Conservation (phyloP, 331 rosid species). For the Acacia pycnantha region DNA sequence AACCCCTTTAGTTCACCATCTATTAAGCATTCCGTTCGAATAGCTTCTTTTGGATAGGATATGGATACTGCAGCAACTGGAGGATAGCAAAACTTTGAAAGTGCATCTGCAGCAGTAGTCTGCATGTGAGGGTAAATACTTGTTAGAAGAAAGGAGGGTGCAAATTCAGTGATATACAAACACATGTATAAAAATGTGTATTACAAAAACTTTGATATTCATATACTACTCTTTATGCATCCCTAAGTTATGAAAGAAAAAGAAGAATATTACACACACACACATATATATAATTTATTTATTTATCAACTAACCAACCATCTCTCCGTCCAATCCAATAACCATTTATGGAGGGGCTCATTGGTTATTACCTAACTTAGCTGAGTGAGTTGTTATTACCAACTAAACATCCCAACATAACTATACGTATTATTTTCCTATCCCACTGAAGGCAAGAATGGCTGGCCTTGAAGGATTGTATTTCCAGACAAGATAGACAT, state of each 20-base stretch:
- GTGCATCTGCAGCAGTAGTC: conserved; percentile 85
- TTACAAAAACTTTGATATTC: not conserved
- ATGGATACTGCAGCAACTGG: conserved; percentile 96
- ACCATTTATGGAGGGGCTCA: not conserved
- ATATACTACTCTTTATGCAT: not conserved
- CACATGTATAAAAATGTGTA: not conserved
- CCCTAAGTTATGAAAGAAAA: not conserved
- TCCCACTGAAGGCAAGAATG: not conserved
- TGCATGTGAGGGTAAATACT: conserved; percentile 40
- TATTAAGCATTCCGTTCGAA: conserved; percentile 74
- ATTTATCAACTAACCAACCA: not conserved
- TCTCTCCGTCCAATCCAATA: not conserved
- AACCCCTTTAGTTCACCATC: conserved; percentile 90
- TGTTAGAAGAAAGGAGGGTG: conserved; percentile 14
- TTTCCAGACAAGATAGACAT: not conserved
- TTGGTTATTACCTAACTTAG: not conserved
- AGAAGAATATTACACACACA: not conserved
- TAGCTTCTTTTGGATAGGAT: conserved; percentile 96
- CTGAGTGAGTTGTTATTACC: not conserved
- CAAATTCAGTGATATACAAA: not conserved
- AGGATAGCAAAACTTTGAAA: conserved; percentile 85
- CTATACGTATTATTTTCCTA: not conserved
- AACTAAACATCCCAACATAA: not conserved
- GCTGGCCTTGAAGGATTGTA: not conserved
- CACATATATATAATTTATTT: too few species aligned